phyloP scores from a whole-genome alignment of 495 filamentous ascomycete genomes.

The Geoglossum glabrum region DNA sequence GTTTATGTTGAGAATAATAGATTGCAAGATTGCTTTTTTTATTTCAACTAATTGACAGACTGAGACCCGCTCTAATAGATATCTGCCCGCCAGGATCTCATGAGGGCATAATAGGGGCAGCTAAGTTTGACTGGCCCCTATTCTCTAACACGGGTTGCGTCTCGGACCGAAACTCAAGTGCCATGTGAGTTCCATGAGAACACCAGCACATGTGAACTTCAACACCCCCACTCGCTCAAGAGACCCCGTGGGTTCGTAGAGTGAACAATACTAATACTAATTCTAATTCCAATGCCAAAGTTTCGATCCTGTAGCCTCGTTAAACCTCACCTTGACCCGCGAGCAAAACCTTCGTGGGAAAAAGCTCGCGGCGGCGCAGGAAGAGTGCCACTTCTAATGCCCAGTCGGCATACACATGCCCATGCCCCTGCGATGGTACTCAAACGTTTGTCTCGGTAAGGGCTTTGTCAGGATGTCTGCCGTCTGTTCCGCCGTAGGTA shows the following conservation, averaged over 20 bases:
- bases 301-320: not conserved
- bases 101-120: not conserved
- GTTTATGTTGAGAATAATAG: too few species aligned
- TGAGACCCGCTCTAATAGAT: too few species aligned
- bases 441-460: not conserved
- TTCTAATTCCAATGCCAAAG: too few species aligned
- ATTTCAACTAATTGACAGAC: too few species aligned
- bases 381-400: not conserved
- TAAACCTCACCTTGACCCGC: not conserved
- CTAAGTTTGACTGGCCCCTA: not conserved
- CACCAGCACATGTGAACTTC: too few species aligned
- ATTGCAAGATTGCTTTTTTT: too few species aligned
- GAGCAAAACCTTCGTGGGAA: not conserved
- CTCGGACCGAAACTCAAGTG: not conserved
- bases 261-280: too few species aligned
- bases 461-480: constrained; percentile 13
- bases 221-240: not conserved
- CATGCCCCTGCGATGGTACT: not conserved
- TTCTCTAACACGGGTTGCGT: not conserved
- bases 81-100: too few species aligned
- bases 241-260: not conserved
- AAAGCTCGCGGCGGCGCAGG: not conserved
- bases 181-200: too few species aligned
- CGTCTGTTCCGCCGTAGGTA: constrained; percentile 20
- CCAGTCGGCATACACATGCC: not conserved